These are phyloP conservation scores for Dryas integrifolia DNA, from an alignment of 331 rosid genomes.

Conservation along the genomic window DNA sequence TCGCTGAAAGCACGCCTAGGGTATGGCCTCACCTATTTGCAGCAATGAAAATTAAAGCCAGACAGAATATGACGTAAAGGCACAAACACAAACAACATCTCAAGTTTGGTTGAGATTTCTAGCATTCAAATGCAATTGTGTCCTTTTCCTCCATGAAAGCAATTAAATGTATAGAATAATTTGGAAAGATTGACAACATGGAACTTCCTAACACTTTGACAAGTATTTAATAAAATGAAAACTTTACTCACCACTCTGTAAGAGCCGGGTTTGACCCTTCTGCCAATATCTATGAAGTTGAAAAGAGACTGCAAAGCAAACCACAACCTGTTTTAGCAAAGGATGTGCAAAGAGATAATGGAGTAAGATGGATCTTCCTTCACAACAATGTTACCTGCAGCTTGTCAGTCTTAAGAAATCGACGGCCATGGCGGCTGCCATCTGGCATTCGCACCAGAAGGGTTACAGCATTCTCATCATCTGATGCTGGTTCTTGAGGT, in stretches of 20 bases:
- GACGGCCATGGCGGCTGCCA: constrained; percentile 92
- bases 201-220: constrained; percentile 5
- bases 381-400: constrained; percentile 57
- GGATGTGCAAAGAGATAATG: constrained; percentile 2
- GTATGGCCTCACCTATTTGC: constrained; percentile 80
- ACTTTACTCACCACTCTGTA: constrained; percentile 80
- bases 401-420: constrained; percentile 75
- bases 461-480: constrained; percentile 72
- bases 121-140: background rate
- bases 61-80: background rate
- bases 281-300: constrained; percentile 75
- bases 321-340: constrained; percentile 32
- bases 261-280: constrained; percentile 75
- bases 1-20: constrained; percentile 81
- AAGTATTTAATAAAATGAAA: background rate
- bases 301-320: constrained; percentile 64
- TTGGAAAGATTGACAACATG: background rate
- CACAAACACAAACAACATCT: background rate
- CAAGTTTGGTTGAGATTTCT: background rate
- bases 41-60: background rate
- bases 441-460: constrained; percentile 87
- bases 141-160: background rate
- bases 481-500: constrained; percentile 73
- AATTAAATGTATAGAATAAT: background rate
- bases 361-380: background rate